Conservation (phyloP, 495 filamentous ascomycete genomes). For the Trichoderma asperelloides region DNA sequence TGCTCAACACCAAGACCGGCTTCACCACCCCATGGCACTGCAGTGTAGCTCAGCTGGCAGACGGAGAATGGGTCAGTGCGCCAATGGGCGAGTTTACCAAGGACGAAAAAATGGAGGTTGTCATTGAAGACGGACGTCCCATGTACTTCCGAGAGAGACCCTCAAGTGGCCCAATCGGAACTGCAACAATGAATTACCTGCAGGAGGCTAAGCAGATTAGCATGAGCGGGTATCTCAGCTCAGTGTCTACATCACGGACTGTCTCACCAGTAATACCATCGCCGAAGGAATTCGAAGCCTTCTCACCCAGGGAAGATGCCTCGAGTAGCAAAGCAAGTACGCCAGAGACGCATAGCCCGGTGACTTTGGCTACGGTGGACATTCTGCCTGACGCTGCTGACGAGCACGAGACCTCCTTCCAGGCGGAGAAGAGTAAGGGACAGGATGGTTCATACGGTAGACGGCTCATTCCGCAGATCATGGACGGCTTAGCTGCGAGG, state of each 20-base stretch:
- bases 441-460: slow-evolving; percentile 10
- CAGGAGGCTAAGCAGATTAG: not conserved
- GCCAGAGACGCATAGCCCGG: no score
- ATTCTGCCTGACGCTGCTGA: no score
- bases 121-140: not conserved
- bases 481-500: slow-evolving; percentile 16
- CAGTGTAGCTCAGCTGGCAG: slow-evolving; percentile 20
- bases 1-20: slow-evolving; percentile 28
- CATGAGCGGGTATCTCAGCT: not conserved
- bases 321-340: no score
- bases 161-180: not conserved
- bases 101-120: not conserved
- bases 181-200: not conserved
- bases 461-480: slow-evolving; percentile 20
- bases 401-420: not conserved
- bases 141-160: not conserved
- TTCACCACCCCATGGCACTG: slow-evolving; percentile 33
- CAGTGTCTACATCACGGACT: not conserved
- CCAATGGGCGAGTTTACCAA: slow-evolving; percentile 15
- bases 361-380: no score
- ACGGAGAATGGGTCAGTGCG: slow-evolving; percentile 12
- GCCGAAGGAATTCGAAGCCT: not conserved
- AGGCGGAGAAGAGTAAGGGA: not conserved
- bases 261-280: not conserved
- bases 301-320: no score